Conservation (phyloP, 768 basidiomycete genomes). For the Kwoniella botswanensis region DNA sequence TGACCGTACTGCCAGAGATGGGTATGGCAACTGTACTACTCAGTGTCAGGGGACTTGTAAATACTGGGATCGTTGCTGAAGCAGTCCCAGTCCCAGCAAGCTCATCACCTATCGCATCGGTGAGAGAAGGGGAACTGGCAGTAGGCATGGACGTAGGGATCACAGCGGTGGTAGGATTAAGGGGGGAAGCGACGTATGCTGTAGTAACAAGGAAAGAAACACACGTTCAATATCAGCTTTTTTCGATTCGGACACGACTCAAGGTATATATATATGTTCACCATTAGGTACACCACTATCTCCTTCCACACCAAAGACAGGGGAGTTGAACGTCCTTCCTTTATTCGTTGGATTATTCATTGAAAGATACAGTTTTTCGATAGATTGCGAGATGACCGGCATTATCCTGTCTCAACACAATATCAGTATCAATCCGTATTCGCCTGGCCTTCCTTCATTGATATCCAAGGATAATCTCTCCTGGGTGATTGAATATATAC, state of each 20-base stretch:
- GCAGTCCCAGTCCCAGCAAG: too few relatives aligned
- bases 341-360: slow-evolving; percentile 12
- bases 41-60: background rate
- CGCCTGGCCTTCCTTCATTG: too few relatives aligned
- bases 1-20: background rate
- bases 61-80: too few relatives aligned
- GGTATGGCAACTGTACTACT: background rate
- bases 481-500: background rate
- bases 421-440: background rate
- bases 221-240: too few relatives aligned
- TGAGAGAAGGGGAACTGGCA: background rate
- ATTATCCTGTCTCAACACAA: slow-evolving; percentile 17
- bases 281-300: slow-evolving; percentile 22
- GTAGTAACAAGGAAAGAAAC: background rate
- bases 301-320: slow-evolving; percentile 11
- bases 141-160: background rate
- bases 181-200: slow-evolving; percentile 19
- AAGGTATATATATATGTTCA: background rate
- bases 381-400: slow-evolving; percentile 22
- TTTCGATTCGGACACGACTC: too few relatives aligned
- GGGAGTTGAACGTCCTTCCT: slow-evolving; percentile 9
- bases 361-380: slow-evolving; percentile 16
- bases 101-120: too few relatives aligned
- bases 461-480: background rate
- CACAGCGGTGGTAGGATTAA: background rate